Conservation (phyloP, 305 asterid species). For the Fraxinus angustifolia region DNA sequence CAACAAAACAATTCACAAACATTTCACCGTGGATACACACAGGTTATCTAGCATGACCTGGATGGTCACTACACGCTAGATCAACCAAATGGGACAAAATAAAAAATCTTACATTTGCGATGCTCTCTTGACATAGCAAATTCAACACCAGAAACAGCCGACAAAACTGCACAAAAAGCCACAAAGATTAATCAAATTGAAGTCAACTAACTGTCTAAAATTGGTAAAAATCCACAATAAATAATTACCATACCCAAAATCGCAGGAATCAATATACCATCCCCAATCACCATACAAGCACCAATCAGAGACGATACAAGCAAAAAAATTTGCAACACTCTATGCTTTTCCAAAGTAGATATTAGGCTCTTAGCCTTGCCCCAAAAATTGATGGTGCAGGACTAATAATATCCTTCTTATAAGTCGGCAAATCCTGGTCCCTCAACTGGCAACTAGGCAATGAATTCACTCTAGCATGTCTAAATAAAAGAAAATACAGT, state of each 20-base stretch:
- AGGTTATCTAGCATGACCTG: neutral
- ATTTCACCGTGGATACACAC: neutral
- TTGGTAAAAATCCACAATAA: neutral
- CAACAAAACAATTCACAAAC: neutral
- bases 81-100: neutral
- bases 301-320: conserved; percentile 54
- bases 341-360: conserved; percentile 44
- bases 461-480: conserved; percentile 79
- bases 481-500: conserved; percentile 68
- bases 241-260: conserved; percentile 42
- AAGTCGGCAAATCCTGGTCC: conserved; percentile 57
- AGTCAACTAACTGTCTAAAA: neutral
- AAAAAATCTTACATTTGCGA: conserved; percentile 52
- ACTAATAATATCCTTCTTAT: conserved; percentile 41
- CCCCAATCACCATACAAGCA: conserved; percentile 83
- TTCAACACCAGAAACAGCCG: conserved; percentile 74
- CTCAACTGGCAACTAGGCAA: conserved; percentile 76
- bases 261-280: conserved; percentile 62
- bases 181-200: conserved; percentile 15
- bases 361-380: conserved; percentile 34
- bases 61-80: neutral
- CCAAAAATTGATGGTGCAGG: conserved; percentile 50
- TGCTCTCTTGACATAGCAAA: conserved; percentile 60
- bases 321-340: conserved; percentile 54
- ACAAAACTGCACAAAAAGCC: conserved; percentile 50